A percentile compares a stretch with the other conserved stretches of the same genome.
phyloP scores from a whole-genome alignment of 108 stramenopile genomes.

The Poteriospumella lacustris region DNA sequence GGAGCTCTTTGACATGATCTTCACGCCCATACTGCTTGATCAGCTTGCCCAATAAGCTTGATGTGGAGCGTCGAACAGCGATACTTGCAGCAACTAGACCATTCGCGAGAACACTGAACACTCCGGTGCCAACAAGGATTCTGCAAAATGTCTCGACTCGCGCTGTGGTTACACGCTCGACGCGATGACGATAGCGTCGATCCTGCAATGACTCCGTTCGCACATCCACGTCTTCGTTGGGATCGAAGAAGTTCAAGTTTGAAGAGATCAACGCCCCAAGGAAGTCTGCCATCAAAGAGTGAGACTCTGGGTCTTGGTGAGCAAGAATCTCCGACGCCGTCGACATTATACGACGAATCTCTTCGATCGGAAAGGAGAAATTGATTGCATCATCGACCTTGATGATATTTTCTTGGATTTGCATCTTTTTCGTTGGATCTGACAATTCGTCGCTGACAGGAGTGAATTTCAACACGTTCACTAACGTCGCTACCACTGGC shows the following conservation, averaged over 20 bases:
- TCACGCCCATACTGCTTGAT: not conserved
- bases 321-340: constrained; percentile 5
- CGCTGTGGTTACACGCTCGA: not conserved
- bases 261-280: not conserved
- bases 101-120: not conserved
- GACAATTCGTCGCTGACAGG: not conserved
- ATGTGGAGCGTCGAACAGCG: not conserved
- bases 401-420: not conserved
- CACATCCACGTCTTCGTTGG: not conserved
- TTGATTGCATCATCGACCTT: not conserved
- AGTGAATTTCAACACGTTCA: not conserved
- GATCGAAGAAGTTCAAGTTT: not conserved
- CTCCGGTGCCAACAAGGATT: not conserved
- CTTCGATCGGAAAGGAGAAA: not conserved
- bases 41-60: not conserved
- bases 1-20: not conserved
- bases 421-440: too few species aligned
- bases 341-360: too few species aligned
- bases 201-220: not conserved
- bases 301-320: not conserved
- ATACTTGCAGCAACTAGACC: not conserved
- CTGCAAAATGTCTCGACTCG: not conserved
- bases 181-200: not conserved
- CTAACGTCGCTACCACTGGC: too few species aligned
- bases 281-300: not conserved